Base-by-base conservation (phyloP, 23 red algal genomes). In the Gracilariopsis chorda region DNA sequence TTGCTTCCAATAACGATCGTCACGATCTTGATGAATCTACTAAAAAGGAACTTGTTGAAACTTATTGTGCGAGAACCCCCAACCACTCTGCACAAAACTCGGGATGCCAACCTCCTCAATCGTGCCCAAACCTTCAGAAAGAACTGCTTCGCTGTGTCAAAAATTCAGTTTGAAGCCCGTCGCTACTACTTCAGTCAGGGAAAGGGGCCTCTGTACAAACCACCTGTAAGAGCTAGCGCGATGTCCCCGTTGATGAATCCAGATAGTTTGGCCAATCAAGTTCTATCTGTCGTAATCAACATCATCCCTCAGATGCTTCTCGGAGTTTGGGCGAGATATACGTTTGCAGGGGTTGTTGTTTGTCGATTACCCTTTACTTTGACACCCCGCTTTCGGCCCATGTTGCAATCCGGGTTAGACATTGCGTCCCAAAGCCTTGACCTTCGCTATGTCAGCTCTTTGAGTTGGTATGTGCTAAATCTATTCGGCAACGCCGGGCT, bases 381-480 rank as follows among this genome's bases (percentile, higher is more conserved):
- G 14, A 65, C 83, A 16, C 83, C 84, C 25, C 51, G 35, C 2
- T 95, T 95, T 91, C 87, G 93, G 45, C 27, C 78, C 36, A 95
- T 95, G 93, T 60, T 95, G 51, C 93, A 95, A 51, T 59, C 48
- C 13, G 93, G 93, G 76, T 55, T 95, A 3, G 93, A 95, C 44
- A 32, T 69, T 36, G 79, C 64, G 10, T 86, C 63, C 35, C 64
- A 84, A 77, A 48, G 53, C 23, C 82, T 95, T 10, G 93, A 89
- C 78, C 77, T 91, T 27, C 72, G 86, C 56, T 95, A 95, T 51
- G 93, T 95, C 20, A 90, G 84, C 79, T 76, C 84, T 60, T 63
- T 95, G n/a, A 91, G 87, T 53, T 95, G 93, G 93, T 95, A 95
- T 78, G 67, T 95, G 28, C 45, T 95, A 2, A 95, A 59, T 41